phyloP scores from a whole-genome alignment of 495 filamentous ascomycete genomes.

The Letharia lupina region DNA sequence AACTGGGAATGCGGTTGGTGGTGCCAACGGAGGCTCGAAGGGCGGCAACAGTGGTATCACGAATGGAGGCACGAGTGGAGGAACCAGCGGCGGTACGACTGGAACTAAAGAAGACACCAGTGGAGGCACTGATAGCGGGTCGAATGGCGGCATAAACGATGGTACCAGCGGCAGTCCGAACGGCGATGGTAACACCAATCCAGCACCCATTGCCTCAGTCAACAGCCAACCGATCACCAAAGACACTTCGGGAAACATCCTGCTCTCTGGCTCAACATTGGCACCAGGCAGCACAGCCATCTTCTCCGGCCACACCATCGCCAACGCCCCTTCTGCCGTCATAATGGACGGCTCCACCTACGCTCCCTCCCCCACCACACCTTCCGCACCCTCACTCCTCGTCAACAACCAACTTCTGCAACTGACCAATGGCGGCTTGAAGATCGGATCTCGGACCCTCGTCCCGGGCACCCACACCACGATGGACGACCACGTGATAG shows the following conservation, averaged over 20 bases:
- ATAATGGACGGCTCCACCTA: conserved; percentile 24
- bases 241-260: conserved; percentile 10
- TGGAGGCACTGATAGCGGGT: background rate
- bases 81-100: background rate
- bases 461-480: conserved; percentile 2
- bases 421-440: conserved; percentile 7
- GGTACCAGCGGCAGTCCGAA: background rate
- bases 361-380: conserved; percentile 23
- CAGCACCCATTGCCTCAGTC: conserved; percentile 4
- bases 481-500: conserved; percentile 5
- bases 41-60: background rate
- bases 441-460: conserved; percentile 9
- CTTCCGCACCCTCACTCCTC: conserved; percentile 17
- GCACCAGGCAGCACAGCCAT: conserved; percentile 9
- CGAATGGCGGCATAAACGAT: background rate
- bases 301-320: conserved; percentile 17
- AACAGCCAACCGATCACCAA: conserved; percentile 12
- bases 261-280: conserved; percentile 12
- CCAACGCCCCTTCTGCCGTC: conserved; percentile 10
- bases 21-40: background rate
- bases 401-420: conserved; percentile 21
- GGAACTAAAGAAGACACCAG: background rate
- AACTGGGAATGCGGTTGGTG: background rate
- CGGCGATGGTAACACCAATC: background rate
- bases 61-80: background rate